These are phyloP conservation scores for Hypsizygus marmoreus DNA, from an alignment of 768 basidiomycete genomes.

Conservation along the genomic window DNA sequence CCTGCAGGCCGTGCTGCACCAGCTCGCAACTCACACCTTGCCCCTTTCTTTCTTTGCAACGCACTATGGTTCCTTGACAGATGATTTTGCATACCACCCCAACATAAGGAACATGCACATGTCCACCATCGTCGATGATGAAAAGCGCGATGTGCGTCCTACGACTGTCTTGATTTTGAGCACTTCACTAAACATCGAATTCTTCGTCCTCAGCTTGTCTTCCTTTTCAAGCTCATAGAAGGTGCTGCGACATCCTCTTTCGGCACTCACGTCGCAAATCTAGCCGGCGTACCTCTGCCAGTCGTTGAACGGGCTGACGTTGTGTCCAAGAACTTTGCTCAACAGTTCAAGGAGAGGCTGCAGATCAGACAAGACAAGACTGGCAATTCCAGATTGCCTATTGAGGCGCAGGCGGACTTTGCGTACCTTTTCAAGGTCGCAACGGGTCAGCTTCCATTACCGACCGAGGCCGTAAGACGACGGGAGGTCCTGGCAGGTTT, in stretches of 20 bases:
- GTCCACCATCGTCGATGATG: conserved; percentile 92
- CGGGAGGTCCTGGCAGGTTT: conserved; percentile 56
- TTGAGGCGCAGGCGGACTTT: conserved; percentile 89
- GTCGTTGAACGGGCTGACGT: conserved; percentile 89
- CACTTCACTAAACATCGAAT: conserved; percentile 5
- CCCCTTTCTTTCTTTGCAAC: conserved; percentile 96
- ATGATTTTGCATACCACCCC: conserved; percentile 90
- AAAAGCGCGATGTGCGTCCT: conserved; percentile 74
- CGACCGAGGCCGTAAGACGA: conserved; percentile 53
- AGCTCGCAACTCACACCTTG: conserved; percentile 90
- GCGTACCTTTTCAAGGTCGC: conserved; percentile 71
- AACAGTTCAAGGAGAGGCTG: conserved; percentile 82
- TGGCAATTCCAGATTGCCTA: conserved; percentile 63
- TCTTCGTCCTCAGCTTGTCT: conserved; percentile 65
- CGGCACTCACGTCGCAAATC: conserved; percentile 91
- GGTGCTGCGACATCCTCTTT: conserved; percentile 89
- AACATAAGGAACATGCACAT: conserved; percentile 96
- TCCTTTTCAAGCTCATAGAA: conserved; percentile 91
- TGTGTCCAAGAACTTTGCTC: conserved; percentile 84
- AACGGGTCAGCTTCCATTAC: conserved; percentile 51
- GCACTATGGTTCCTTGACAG: conserved; percentile 94
- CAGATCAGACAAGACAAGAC: conserved; percentile 60
- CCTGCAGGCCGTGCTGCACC: conserved; percentile 83
- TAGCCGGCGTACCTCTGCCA: conserved; percentile 85
- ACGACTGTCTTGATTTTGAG: neutral